phyloP scores from a whole-genome alignment of 371 early-diverging fungal genomes.

The Haplosporangium sp. region DNA sequence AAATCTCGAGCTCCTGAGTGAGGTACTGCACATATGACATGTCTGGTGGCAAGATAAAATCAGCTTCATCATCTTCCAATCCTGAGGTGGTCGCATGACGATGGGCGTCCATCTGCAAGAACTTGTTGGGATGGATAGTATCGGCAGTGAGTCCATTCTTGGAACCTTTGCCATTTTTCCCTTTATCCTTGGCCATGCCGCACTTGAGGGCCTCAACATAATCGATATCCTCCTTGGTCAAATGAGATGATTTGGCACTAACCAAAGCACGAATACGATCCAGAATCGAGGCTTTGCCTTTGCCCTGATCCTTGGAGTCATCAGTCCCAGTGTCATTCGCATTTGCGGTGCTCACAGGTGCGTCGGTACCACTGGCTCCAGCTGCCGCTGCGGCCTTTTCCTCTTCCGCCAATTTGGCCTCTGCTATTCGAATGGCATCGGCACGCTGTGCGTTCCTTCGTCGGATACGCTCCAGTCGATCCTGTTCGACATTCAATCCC shows the following conservation, averaged over 20 bases:
- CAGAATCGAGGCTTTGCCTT: background rate
- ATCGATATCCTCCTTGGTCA: conserved; percentile 34
- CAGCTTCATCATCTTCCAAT: conserved; percentile 46
- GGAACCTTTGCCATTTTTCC: conserved; percentile 14
- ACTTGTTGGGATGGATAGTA: conserved; percentile 27
- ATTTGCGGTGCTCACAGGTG: background rate
- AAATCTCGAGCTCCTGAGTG: conserved; percentile 58
- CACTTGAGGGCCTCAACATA: conserved; percentile 46
- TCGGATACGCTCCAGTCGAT: conserved; percentile 57
- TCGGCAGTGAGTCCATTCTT: conserved; percentile 10
- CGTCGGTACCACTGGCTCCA: background rate
- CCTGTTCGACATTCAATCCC: conserved; percentile 64
- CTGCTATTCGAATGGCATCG: conserved; percentile 32
- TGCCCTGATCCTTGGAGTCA: background rate
- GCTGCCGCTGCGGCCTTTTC: conserved; percentile 12
- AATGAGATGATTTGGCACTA: conserved; percentile 13
- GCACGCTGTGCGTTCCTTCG: conserved; percentile 37
- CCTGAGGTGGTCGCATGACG: conserved; percentile 14
- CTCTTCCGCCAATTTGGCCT: conserved; percentile 23
- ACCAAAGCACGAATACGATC: conserved; percentile 18
- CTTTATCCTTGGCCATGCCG: conserved; percentile 19
- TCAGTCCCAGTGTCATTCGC: background rate
- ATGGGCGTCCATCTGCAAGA: conserved; percentile 18
- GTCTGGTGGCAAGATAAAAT: conserved; percentile 58
- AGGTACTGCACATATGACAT: conserved; percentile 61